Conservation (phyloP, 768 basidiomycete species). For the Rhodotorula graminis region DNA sequence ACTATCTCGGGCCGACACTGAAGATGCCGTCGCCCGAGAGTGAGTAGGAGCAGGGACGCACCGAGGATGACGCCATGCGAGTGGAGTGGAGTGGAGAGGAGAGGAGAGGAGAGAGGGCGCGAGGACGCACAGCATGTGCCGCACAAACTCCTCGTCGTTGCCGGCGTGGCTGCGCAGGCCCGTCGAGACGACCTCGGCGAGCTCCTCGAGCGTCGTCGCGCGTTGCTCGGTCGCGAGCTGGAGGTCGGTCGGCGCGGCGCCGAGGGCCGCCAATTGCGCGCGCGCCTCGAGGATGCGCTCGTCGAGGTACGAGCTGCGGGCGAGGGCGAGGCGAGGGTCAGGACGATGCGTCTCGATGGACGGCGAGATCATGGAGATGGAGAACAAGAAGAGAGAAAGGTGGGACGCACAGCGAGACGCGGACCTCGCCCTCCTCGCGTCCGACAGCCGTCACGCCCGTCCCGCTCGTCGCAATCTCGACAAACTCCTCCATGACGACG, state of each 20-base stretch:
- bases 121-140: constrained; percentile 15
- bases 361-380: background rate
- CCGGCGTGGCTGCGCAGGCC: constrained; percentile 4
- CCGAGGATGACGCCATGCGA: constrained; percentile 53
- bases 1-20: no score
- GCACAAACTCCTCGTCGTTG: constrained; percentile 18
- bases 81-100: no score
- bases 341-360: no score
- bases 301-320: constrained; percentile 23
- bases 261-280: background rate
- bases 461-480: constrained; percentile 23
- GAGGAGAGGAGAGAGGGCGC: background rate
- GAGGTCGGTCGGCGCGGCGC: background rate
- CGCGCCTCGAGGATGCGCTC: constrained; percentile 20
- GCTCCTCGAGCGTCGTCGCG: constrained; percentile 17
- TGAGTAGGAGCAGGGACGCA: constrained; percentile 40
- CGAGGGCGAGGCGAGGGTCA: no score
- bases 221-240: constrained; percentile 29
- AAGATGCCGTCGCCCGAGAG: no score
- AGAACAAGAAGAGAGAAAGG: background rate
- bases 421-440: constrained; percentile 8
- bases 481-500: constrained; percentile 7
- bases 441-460: background rate
- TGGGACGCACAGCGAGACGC: constrained; percentile 3
- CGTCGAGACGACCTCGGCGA: constrained; percentile 5